A percentile compares a stretch with the other conserved stretches of the same genome.
These are phyloP conservation scores for Curvularia sp. DNA, from an alignment of 2,329 filamentous ascomycete genomes.

Conservation along the genomic window DNA sequence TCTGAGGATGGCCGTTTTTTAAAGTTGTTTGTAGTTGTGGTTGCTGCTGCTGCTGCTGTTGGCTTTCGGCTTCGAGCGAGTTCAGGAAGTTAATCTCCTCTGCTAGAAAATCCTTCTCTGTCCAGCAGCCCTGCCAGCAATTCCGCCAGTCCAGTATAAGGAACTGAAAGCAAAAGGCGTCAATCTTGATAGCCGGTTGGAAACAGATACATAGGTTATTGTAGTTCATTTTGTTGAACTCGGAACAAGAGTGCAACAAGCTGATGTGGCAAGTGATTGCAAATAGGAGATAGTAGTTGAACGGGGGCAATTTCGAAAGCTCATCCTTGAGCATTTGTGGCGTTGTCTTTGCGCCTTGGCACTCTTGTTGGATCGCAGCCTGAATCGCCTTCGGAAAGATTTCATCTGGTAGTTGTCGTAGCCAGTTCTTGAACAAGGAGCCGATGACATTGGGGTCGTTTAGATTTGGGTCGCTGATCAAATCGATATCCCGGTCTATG, in stretches of 20 bases:
- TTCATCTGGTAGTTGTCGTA: constrained; percentile 92
- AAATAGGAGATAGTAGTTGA: constrained; percentile 97
- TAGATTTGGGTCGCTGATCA: constrained; percentile 85
- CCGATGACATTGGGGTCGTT: constrained; percentile 97
- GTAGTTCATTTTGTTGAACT: constrained; percentile 99
- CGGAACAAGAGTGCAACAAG: constrained; percentile 85
- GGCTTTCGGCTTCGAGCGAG: constrained; percentile 25
- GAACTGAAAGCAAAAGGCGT: constrained; percentile 93
- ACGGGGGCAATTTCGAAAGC: constrained; percentile 90
- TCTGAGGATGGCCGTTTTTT: constrained; percentile 38
- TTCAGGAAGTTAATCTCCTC: constrained; percentile 46
- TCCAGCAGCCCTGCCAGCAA: constrained; percentile 96
- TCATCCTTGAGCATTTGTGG: constrained; percentile 89
- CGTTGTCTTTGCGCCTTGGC: constrained; percentile 77
- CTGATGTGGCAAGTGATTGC: constrained; percentile 97
- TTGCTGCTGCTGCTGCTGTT: constrained; percentile 11
- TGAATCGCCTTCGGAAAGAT: constrained; percentile 87
- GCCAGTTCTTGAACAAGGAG: constrained; percentile 95
- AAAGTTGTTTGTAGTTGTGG: constrained; percentile 28
- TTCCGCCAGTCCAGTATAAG: constrained; percentile 94
- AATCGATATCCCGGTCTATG: constrained; percentile 82
- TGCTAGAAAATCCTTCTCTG: constrained; percentile 72
- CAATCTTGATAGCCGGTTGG: constrained; percentile 95
- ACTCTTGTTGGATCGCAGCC: constrained; percentile 79
- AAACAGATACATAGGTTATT: constrained; percentile 96